phyloP scores from a whole-genome alignment of 2,329 filamentous ascomycete genomes.

The Scopulariopsis brevicaulis region DNA sequence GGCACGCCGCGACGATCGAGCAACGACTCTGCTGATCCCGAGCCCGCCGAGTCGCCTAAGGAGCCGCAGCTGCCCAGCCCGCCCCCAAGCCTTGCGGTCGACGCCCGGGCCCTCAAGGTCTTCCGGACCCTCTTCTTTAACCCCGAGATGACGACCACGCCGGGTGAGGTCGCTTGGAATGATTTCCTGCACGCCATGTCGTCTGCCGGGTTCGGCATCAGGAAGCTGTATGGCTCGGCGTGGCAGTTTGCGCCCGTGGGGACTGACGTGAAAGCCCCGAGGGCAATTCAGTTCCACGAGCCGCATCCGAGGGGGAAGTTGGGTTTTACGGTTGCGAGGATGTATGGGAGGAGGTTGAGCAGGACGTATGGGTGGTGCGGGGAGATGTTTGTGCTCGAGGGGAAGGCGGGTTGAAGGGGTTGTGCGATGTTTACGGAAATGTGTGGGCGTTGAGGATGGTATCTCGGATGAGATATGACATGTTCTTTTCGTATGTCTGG shows the following conservation, averaged over 20 bases:
- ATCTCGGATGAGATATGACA: too few relatives aligned
- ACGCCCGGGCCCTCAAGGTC: constrained; percentile 19
- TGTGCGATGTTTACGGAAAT: too few relatives aligned
- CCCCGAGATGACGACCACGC: constrained; percentile 18
- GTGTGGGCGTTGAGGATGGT: too few relatives aligned
- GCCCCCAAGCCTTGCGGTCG: too few relatives aligned
- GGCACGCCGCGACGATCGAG: not conserved
- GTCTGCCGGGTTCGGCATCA: constrained; percentile 32
- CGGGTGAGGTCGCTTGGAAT: constrained; percentile 37
- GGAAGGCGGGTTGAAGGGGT: not conserved
- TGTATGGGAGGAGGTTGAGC: constrained; percentile 33
- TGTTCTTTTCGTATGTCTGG: too few relatives aligned
- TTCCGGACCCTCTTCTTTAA: constrained; percentile 30
- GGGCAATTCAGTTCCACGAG: constrained; percentile 48
- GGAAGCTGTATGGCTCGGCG: constrained; percentile 49
- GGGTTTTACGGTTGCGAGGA: constrained; percentile 29
- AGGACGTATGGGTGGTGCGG: constrained; percentile 38
- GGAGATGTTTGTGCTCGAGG: constrained; percentile 26
- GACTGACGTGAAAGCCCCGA: constrained; percentile 26
- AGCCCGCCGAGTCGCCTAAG: not conserved
- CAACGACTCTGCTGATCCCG: not conserved
- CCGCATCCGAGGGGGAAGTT: constrained; percentile 45
- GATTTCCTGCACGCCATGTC: constrained; percentile 43
- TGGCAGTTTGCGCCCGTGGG: constrained; percentile 43
- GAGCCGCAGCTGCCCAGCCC: constrained; percentile 7